Percentiles rank a stretch among this genome's conserved stretches.
phyloP scores from a whole-genome alignment of 73 alveolate genomes.

The Paramecium tetraurelia region DNA sequence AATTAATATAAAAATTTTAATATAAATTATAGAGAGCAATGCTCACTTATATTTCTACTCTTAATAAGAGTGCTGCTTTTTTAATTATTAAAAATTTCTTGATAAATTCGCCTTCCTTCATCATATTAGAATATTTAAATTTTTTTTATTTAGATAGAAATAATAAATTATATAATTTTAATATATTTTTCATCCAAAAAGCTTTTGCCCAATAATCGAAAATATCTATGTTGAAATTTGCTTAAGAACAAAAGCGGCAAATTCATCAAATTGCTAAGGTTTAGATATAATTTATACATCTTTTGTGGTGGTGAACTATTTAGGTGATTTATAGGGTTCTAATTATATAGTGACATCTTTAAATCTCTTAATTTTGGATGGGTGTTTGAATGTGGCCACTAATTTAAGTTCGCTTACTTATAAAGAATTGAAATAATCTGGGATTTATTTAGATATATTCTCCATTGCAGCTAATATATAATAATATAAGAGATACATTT shows the following conservation, averaged over 20 bases:
- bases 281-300: not conserved
- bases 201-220: slow-evolving; percentile 11
- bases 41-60: no score
- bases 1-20: no score
- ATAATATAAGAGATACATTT: not conserved
- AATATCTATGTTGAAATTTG: not conserved
- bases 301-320: slow-evolving; percentile 7
- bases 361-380: slow-evolving; percentile 40
- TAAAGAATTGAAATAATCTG: slow-evolving; percentile 14
- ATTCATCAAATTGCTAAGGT: slow-evolving; percentile 42
- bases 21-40: no score
- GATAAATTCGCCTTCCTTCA: no score
- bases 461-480: not conserved
- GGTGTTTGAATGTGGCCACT: slow-evolving; percentile 26
- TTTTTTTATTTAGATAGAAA: not conserved
- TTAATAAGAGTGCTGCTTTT: no score
- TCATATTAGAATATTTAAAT: no score
- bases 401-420: slow-evolving; percentile 29
- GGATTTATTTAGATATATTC: not conserved
- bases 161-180: not conserved
- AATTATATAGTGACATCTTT: not conserved
- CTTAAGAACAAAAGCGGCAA: slow-evolving; percentile 23
- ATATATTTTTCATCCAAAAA: slow-evolving; percentile 17
- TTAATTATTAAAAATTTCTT: no score
- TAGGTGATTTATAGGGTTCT: slow-evolving; percentile 24